These are phyloP conservation scores for Penicillium decumbens DNA, from an alignment of 2,329 filamentous ascomycete genomes.

Conservation along the genomic window DNA sequence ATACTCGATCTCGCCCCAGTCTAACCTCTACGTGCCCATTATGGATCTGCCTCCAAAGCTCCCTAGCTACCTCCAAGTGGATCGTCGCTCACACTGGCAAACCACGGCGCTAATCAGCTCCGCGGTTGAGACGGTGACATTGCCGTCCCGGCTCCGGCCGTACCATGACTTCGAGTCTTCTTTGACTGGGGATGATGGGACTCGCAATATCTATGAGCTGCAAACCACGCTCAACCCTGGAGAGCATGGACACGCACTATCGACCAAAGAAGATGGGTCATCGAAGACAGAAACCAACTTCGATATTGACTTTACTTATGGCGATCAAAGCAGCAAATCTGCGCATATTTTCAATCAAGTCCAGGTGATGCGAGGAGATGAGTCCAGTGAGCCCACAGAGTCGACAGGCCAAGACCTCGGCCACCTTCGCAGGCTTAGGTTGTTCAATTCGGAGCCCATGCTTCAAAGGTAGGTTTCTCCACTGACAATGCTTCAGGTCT, in stretches of 20 bases:
- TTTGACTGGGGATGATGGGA: slow-evolving; percentile 60
- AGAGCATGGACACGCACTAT: slow-evolving; percentile 4
- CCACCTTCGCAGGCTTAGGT: slow-evolving; percentile 27
- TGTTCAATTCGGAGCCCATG: slow-evolving; percentile 33
- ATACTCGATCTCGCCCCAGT: slow-evolving; percentile 62
- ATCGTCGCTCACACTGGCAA: slow-evolving; percentile 69
- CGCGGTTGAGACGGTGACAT: slow-evolving; percentile 70
- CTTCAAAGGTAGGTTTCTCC: slow-evolving; percentile 29
- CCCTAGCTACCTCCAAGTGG: slow-evolving; percentile 56
- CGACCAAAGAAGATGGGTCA: slow-evolving; percentile 9
- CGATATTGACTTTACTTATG: slow-evolving; percentile 39
- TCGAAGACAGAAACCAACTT: slow-evolving; percentile 29
- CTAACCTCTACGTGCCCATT: slow-evolving; percentile 74
- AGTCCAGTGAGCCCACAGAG: slow-evolving; percentile 14
- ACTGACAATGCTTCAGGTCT: slow-evolving; percentile 7
- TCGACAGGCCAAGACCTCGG: slow-evolving; percentile 21
- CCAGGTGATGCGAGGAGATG: slow-evolving; percentile 30
- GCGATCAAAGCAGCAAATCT: slow-evolving; percentile 21
- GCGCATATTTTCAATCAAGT: slow-evolving; percentile 36
- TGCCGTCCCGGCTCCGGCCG: slow-evolving; percentile 60
- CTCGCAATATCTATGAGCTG: slow-evolving; percentile 71
- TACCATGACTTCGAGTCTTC: slow-evolving; percentile 37
- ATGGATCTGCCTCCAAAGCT: slow-evolving; percentile 56
- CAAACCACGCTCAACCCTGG: slow-evolving; percentile 57
- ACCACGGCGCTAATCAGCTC: slow-evolving; percentile 69